Evolutionary conservation across 2,329 filamentous ascomycete species (phyloP).

Genomic region (Cordyceps pruinosa): DNA sequence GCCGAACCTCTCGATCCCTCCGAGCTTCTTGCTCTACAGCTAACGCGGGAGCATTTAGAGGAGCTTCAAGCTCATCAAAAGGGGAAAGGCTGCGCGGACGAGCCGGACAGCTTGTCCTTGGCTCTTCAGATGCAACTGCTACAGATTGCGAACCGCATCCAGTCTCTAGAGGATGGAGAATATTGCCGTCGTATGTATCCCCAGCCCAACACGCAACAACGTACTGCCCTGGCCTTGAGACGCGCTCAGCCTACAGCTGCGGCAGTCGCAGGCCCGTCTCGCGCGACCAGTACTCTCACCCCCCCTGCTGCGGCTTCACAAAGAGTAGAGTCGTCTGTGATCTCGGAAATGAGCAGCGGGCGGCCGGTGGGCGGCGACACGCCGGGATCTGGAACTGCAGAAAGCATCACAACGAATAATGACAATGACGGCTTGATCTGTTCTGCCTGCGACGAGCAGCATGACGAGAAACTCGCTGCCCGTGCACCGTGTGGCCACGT

Average conservation of each 20-base stretch:
- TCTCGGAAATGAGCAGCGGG: too few species aligned
- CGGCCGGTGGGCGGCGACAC: not conserved
- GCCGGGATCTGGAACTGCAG: not conserved
- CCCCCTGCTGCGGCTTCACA: not conserved
- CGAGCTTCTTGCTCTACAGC: not conserved
- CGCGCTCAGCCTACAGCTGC: not conserved
- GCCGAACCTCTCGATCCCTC: not conserved
- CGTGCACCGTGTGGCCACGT: not conserved
- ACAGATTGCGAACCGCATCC: not conserved
- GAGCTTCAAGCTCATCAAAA: not conserved
- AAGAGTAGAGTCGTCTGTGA: too few species aligned
- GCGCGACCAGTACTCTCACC: not conserved
- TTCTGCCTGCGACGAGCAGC: not conserved
- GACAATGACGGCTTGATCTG: not conserved
- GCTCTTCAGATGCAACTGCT: not conserved
- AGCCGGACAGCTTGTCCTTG: not conserved
- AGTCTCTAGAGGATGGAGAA: not conserved
- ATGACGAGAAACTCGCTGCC: not conserved
- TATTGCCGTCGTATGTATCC: not conserved
- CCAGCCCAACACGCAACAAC: not conserved
- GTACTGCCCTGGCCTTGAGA: not conserved
- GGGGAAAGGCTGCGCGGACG: not conserved
- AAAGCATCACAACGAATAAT: too few species aligned
- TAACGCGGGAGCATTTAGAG: not conserved
- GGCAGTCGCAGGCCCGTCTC: not conserved